These are phyloP conservation scores for Oldenlandia corymbosa DNA, from an alignment of 257 asterid genomes.

Conservation along the genomic window DNA sequence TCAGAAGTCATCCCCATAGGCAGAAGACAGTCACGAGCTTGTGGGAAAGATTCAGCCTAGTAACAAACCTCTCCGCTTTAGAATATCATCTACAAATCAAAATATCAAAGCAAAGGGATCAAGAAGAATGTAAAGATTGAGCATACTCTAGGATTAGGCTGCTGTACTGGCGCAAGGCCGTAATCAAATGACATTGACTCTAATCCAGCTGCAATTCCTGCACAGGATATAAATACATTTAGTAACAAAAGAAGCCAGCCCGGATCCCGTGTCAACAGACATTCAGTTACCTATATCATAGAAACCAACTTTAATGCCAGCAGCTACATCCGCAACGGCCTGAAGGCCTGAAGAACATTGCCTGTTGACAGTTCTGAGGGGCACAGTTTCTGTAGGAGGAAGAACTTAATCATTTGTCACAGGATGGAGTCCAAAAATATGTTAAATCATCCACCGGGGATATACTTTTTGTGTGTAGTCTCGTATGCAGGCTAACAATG, in stretches of 20 bases:
- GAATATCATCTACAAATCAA: constrained; percentile 1
- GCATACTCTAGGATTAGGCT: constrained; percentile 56
- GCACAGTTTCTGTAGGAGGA: constrained; percentile 56
- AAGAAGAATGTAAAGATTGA: constrained; percentile 1
- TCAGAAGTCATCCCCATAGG: constrained; percentile 96
- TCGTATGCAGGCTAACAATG: not conserved
- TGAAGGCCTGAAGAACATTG: constrained; percentile 96
- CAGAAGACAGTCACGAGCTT: constrained; percentile 85
- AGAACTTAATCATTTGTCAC: constrained; percentile 3
- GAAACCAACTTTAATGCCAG: constrained; percentile 81
- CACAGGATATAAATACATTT: constrained; percentile 3
- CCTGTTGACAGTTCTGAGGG: constrained; percentile 81
- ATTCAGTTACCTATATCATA: constrained; percentile 62
- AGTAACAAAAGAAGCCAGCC: not conserved
- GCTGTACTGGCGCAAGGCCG: constrained; percentile 19
- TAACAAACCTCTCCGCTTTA: constrained; percentile 14
- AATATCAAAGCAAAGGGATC: not conserved
- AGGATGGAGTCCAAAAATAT: too few relatives aligned
- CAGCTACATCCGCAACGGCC: constrained; percentile 96
- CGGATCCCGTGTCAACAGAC: constrained; percentile 1
- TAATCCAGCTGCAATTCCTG: constrained; percentile 93
- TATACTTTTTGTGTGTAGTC: not conserved
- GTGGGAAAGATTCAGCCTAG: constrained; percentile 50
- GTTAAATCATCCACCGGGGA: too few relatives aligned
- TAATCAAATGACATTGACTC: constrained; percentile 78